These are phyloP conservation scores for Ustilago loliicola DNA, from an alignment of 1,284 basidiomycete species.

Conservation along the genomic window DNA sequence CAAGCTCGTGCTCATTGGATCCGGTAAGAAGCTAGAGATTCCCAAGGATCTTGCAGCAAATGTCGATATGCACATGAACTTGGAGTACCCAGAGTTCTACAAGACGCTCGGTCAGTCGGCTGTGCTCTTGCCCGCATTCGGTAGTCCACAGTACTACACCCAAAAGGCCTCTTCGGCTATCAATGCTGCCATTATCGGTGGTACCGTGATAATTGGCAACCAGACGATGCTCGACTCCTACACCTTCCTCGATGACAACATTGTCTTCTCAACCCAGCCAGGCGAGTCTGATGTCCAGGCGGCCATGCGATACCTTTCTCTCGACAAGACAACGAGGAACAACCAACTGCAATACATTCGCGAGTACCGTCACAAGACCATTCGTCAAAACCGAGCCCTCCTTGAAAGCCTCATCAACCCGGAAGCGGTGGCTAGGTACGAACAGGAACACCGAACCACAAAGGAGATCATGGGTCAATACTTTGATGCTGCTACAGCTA, in stretches of 20 bases:
- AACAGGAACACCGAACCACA: neutral
- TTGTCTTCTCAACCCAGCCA: slow-evolving; percentile 5
- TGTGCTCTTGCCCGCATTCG: slow-evolving; percentile 10
- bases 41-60: neutral
- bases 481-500: neutral
- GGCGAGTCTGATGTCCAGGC: slow-evolving; percentile 20
- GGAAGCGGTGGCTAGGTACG: neutral
- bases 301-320: slow-evolving; percentile 16
- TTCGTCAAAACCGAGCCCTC: slow-evolving; percentile 11
- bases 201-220: slow-evolving; percentile 15
- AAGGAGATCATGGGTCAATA: neutral
- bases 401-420: slow-evolving; percentile 14
- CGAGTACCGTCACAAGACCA: slow-evolving; percentile 1
- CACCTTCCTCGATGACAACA: slow-evolving; percentile 10
- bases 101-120: slow-evolving; percentile 5
- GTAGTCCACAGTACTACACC: neutral
- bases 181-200: slow-evolving; percentile 20
- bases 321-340: slow-evolving; percentile 11
- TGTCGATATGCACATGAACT: slow-evolving; percentile 15
- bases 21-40: slow-evolving; percentile 5
- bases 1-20: slow-evolving; percentile 12
- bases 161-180: slow-evolving; percentile 15
- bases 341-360: slow-evolving; percentile 14
- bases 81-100: slow-evolving; percentile 21
- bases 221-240: slow-evolving; percentile 16